Evolutionary conservation across 148 eudicot species (phyloP).

Genomic region (Fagopyrum esculentum): DNA sequence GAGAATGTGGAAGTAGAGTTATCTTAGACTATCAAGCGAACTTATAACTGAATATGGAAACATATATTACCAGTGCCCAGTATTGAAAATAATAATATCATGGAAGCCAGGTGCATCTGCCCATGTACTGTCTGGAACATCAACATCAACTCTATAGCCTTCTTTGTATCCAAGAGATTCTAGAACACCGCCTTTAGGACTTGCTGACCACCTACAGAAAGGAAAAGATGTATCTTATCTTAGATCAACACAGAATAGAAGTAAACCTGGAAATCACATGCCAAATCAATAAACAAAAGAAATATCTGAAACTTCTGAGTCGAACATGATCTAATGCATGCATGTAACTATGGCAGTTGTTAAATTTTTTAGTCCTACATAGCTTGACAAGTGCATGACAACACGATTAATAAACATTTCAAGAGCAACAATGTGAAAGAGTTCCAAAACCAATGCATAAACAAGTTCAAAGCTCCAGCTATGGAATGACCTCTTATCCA

Average conservation of each 20-base stretch:
- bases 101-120: constrained; percentile 76
- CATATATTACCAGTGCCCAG: constrained; percentile 82
- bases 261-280: background rate
- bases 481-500: background rate
- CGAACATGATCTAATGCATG: constrained; percentile 4
- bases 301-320: background rate
- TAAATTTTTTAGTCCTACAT: background rate
- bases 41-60: background rate
- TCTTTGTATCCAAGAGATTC: constrained; percentile 88
- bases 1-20: background rate
- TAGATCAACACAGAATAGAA: background rate
- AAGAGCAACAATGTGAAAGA: background rate
- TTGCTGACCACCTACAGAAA: constrained; percentile 63
- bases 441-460: background rate
- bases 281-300: background rate
- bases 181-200: constrained; percentile 45
- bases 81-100: constrained; percentile 73
- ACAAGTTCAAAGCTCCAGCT: background rate
- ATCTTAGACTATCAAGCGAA: background rate
- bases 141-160: constrained; percentile 87
- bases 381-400: background rate
- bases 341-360: background rate
- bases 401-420: background rate
- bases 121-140: constrained; percentile 85
- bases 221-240: background rate